Percentiles rank a stretch among this genome's conserved stretches.
These are phyloP conservation scores for Lichtheimia corymbifera DNA, from an alignment of 371 early-diverging fungal species.

Conservation along the genomic window DNA sequence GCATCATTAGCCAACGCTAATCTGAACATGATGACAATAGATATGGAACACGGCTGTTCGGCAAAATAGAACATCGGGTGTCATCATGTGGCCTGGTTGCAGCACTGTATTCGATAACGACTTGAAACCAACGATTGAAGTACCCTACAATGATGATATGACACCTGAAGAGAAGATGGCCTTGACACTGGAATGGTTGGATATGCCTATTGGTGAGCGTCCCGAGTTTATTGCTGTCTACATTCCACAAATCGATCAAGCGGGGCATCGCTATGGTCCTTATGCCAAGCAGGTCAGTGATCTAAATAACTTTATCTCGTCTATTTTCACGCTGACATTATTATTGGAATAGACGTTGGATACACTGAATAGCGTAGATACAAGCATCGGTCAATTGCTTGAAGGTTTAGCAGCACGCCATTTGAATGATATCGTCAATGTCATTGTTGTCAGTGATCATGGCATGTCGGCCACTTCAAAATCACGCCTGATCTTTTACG, in stretches of 20 bases:
- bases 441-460: conserved; percentile 91
- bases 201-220: conserved; percentile 66
- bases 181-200: conserved; percentile 77
- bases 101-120: conserved; percentile 46
- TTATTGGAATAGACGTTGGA: conserved; percentile 27
- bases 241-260: conserved; percentile 78
- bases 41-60: conserved; percentile 89
- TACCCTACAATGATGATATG: conserved; percentile 55
- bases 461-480: conserved; percentile 79
- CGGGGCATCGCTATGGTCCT: conserved; percentile 84
- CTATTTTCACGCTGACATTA: neutral
- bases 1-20: neutral
- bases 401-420: conserved; percentile 58
- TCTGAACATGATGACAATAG: conserved; percentile 30
- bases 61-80: conserved; percentile 67
- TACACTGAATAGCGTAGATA: conserved; percentile 58
- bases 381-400: conserved; percentile 64
- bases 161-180: conserved; percentile 62
- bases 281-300: conserved; percentile 62
- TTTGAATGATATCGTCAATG: conserved; percentile 72
- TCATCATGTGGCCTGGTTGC: conserved; percentile 92
- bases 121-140: conserved; percentile 64
- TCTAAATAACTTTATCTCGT: neutral
- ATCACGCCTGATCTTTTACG: conserved; percentile 67
- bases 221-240: conserved; percentile 83